Evolutionary conservation across 1,139 yeast genomes (phyloP).

Genomic region (Waltiozyma sp.): DNA sequence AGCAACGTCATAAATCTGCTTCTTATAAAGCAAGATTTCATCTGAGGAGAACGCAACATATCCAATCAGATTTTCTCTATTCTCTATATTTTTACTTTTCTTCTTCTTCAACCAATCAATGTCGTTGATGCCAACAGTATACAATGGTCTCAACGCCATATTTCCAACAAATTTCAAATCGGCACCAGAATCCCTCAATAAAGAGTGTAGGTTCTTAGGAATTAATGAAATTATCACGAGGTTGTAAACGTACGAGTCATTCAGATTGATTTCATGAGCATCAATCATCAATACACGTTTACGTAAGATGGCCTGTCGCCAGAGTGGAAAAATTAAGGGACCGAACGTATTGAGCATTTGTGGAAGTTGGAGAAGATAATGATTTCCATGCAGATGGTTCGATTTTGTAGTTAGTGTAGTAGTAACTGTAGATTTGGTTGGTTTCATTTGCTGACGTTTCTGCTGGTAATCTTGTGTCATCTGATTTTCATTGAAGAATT

Average conservation of each 20-base stretch:
- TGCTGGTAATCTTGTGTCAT: no score
- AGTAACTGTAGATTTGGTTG: no score
- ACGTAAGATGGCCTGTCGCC: conserved; percentile 58
- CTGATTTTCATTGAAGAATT: not conserved
- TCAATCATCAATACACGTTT: conserved; percentile 51
- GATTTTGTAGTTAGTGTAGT: no score
- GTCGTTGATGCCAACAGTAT: conserved; percentile 58
- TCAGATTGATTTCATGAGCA: conserved; percentile 28
- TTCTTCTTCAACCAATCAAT: conserved; percentile 20
- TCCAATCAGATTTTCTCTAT: no score
- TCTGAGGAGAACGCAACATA: conserved; percentile 66
- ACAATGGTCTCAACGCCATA: conserved; percentile 38
- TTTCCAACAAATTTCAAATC: conserved; percentile 16
- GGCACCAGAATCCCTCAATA: conserved; percentile 14
- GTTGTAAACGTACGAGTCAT: conserved; percentile 38
- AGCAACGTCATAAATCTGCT: conserved; percentile 42
- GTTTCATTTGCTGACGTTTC: no score
- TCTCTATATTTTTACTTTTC: no score
- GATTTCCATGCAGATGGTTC: conserved; percentile 5
- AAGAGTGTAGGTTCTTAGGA: conserved; percentile 26
- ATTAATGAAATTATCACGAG: conserved; percentile 35
- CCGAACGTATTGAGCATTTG: conserved; percentile 46
- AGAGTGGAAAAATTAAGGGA: conserved; percentile 59
- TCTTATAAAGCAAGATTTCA: conserved; percentile 49
- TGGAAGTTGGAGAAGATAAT: conserved; percentile 37